Evolutionary conservation across 2,329 filamentous ascomycete species (phyloP).

Genomic region (Phoma sp.): DNA sequence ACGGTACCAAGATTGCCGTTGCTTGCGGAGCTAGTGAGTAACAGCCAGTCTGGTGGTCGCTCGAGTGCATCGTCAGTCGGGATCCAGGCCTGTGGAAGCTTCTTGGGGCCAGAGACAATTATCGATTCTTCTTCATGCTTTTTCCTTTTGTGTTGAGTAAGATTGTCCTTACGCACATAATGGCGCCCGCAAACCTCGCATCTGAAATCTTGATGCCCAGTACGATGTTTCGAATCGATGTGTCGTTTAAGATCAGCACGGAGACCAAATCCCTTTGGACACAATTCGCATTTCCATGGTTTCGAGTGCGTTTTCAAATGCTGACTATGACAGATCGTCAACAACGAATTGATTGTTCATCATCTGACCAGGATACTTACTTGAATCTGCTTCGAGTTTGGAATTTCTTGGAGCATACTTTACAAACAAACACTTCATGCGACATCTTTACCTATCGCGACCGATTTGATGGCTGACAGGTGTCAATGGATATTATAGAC

Average conservation of each 20-base stretch:
- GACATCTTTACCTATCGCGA: not conserved
- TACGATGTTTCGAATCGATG: conserved; percentile 3
- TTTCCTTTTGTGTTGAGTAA: conserved; percentile 1
- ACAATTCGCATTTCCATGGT: conserved; percentile 2
- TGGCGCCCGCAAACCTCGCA: not conserved
- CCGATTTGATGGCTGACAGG: too few relatives aligned
- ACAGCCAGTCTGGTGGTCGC: not conserved
- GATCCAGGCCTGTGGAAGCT: too few relatives aligned
- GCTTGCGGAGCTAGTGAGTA: conserved; percentile 5
- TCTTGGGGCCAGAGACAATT: too few relatives aligned
- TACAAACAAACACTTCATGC: not conserved
- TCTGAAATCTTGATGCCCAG: not conserved
- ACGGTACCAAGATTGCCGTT: conserved; percentile 5
- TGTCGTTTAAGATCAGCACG: conserved; percentile 14
- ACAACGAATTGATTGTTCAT: not conserved
- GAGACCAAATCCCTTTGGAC: conserved; percentile 10
- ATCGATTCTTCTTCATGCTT: not conserved
- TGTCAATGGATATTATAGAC: not conserved
- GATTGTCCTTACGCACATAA: conserved; percentile 16
- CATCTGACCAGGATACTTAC: not conserved
- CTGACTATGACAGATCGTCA: not conserved
- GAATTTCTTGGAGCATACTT: not conserved
- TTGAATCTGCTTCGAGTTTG: not conserved
- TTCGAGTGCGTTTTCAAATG: conserved; percentile 18
- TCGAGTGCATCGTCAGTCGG: not conserved